Percentiles rank a stretch among this genome's conserved stretches.
These are phyloP conservation scores for Candida piceae DNA, from an alignment of 805 yeast species.

Conservation along the genomic window DNA sequence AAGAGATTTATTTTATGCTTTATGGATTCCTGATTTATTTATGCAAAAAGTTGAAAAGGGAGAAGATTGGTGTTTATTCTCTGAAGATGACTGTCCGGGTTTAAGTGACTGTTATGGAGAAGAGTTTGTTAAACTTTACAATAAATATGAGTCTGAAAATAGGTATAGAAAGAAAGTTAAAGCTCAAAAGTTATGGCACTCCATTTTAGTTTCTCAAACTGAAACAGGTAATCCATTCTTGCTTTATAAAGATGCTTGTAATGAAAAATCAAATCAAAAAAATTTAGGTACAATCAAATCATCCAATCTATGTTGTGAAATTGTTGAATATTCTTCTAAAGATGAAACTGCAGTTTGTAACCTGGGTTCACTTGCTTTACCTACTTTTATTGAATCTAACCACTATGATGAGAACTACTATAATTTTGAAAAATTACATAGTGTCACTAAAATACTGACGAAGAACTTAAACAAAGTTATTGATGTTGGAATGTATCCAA, in stretches of 20 bases:
- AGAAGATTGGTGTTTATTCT: constrained; percentile 82
- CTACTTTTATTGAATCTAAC: constrained; percentile 52
- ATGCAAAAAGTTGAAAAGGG: constrained; percentile 83
- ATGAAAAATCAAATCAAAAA: constrained; percentile 81
- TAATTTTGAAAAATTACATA: constrained; percentile 72
- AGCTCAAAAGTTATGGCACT: constrained; percentile 90
- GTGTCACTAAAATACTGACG: constrained; percentile 69
- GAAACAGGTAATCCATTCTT: constrained; percentile 97
- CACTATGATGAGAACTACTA: constrained; percentile 45
- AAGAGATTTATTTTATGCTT: constrained; percentile 85
- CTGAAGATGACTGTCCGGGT: constrained; percentile 87
- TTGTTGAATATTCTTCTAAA: constrained; percentile 86
- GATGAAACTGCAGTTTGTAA: constrained; percentile 96
- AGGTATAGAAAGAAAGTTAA: constrained; percentile 59
- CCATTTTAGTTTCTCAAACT: constrained; percentile 85
- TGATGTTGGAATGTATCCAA: constrained; percentile 83
- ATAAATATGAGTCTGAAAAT: constrained; percentile 66
- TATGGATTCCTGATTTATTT: constrained; percentile 93
- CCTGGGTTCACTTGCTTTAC: constrained; percentile 85
- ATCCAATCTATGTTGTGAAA: constrained; percentile 91
- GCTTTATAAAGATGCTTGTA: constrained; percentile 91
- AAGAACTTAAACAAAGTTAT: constrained; percentile 78
- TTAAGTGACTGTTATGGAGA: constrained; percentile 78
- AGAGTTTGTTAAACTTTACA: constrained; percentile 69
- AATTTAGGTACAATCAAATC: constrained; percentile 90